Evolutionary conservation across 176 grass and related monocot species (phyloP), one percentile per base, ranked within the genome.

Genomic region (Oryza brachyantha): DNA sequence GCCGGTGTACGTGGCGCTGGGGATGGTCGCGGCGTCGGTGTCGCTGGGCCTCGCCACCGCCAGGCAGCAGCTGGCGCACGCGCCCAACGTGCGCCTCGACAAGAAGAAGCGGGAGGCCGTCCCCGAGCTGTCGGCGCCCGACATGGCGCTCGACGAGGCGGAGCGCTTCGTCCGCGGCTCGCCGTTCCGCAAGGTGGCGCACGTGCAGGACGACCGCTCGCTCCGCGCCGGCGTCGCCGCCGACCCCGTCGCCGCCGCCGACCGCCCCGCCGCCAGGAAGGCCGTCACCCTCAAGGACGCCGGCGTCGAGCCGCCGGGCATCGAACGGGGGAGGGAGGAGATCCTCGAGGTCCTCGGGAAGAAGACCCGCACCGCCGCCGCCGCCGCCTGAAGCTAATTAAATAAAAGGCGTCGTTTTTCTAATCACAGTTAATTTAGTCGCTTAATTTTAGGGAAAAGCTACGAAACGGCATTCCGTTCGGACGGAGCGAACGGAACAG

Each of bases 91-190:
- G 5, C 69, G 90, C 6, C 79, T 97, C 19, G 84, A 91, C 82
- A 97, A 97, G 89, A 86, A 84, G 80, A 97, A 94, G 83, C 89
- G 94, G 19, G 91, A 86, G 84, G 38, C 82, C 39, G 78, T 97
- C 66, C 73, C 94, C 0, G 94, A 97, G 89, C 89, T 90, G 79
- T 84, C 36, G 0, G 89, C 80, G 78, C 94, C 94, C 0, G 89
- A 97, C 57, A 34, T 88, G 14, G 83, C 84, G 1, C 31, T 91
- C 6, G 61, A 64, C 14, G 91, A 90, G 60, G 82, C 62, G 21
- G 84, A 88, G 50, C 87, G 73, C 5, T 94, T 92, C 79, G 61
- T 94, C 11, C 54, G 58, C 40, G 16, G 28, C 8, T 97, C 94
- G 24, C 1, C 94, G 12, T 92, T 97, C 78, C 89, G 94, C 40